Conservation (phyloP, 495 filamentous ascomycete genomes). For the Penicillium mononematosum region DNA sequence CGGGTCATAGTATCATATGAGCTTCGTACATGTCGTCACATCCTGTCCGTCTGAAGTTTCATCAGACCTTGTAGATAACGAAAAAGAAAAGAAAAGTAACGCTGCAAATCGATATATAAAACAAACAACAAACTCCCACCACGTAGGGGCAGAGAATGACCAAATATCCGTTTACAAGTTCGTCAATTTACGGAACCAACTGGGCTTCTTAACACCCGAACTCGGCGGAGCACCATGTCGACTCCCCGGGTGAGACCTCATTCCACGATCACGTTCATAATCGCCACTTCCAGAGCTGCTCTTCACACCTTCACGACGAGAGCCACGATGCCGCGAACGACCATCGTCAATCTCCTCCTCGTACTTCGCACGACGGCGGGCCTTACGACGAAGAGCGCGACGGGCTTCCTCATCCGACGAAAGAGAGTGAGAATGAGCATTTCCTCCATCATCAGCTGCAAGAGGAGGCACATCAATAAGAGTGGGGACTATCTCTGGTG, state of each 20-base stretch:
- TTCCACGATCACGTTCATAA: slow-evolving; percentile 44
- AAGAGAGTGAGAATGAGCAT: slow-evolving; percentile 41
- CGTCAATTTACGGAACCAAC: slow-evolving; percentile 51
- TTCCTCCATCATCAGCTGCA: slow-evolving; percentile 18
- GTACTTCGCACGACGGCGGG: slow-evolving; percentile 40
- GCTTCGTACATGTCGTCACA: slow-evolving; percentile 1
- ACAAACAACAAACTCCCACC: background rate
- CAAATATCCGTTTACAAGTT: slow-evolving; percentile 24
- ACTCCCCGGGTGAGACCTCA: slow-evolving; percentile 33
- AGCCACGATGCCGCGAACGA: slow-evolving; percentile 32
- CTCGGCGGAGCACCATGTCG: slow-evolving; percentile 30
- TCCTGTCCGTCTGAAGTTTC: background rate
- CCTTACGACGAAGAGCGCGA: slow-evolving; percentile 37
- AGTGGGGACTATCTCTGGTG: slow-evolving; percentile 55
- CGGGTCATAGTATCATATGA: slow-evolving; percentile 1
- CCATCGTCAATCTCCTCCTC: slow-evolving; percentile 45
- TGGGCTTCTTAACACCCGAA: slow-evolving; percentile 40
- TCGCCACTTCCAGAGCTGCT: slow-evolving; percentile 45
- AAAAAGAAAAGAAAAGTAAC: background rate
- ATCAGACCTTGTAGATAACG: background rate
- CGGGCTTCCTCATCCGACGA: slow-evolving; percentile 46
- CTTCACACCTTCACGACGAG: slow-evolving; percentile 35
- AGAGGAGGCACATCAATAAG: slow-evolving; percentile 52
- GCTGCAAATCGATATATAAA: background rate
- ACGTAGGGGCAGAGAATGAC: background rate